Evolutionary conservation across 768 basidiomycete genomes (phyloP).

Genomic region (Solioccasus polychromus): DNA sequence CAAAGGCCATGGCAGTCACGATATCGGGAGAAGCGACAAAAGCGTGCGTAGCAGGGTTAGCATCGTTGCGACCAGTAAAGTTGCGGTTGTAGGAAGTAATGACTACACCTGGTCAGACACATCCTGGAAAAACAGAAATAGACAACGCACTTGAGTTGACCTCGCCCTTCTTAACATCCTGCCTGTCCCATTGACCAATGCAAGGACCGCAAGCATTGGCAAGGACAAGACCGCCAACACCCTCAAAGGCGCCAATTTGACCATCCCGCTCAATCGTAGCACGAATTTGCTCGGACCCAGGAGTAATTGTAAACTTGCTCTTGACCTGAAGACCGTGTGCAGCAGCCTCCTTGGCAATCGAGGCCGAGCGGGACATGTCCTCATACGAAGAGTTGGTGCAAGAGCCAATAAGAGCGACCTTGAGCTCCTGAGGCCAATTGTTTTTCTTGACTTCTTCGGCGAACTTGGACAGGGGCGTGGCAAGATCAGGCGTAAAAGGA

Average conservation of each 20-base stretch:
- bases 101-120: constrained; percentile 45
- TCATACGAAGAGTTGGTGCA: constrained; percentile 99
- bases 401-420: constrained; percentile 96
- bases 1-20: constrained; percentile 96
- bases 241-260: constrained; percentile 83
- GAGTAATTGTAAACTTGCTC: constrained; percentile 97
- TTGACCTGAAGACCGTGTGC: constrained; percentile 83
- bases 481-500: constrained; percentile 99
- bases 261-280: constrained; percentile 98
- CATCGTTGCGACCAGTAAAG: constrained; percentile 99
- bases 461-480: constrained; percentile 97
- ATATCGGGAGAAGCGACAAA: constrained; percentile 93
- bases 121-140: neutral
- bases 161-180: constrained; percentile 96
- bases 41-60: constrained; percentile 97
- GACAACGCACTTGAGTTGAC: constrained; percentile 82
- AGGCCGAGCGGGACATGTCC: constrained; percentile 97
- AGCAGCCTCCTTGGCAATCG: constrained; percentile 86
- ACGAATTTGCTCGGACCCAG: constrained; percentile 96
- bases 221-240: constrained; percentile 86
- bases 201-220: constrained; percentile 99
- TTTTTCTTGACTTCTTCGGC: constrained; percentile 90
- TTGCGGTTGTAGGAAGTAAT: constrained; percentile 99
- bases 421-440: constrained; percentile 94
- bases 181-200: constrained; percentile 98